These are phyloP conservation scores for Monilinia aucupariae DNA, from an alignment of 2,329 filamentous ascomycete genomes.

Conservation along the genomic window DNA sequence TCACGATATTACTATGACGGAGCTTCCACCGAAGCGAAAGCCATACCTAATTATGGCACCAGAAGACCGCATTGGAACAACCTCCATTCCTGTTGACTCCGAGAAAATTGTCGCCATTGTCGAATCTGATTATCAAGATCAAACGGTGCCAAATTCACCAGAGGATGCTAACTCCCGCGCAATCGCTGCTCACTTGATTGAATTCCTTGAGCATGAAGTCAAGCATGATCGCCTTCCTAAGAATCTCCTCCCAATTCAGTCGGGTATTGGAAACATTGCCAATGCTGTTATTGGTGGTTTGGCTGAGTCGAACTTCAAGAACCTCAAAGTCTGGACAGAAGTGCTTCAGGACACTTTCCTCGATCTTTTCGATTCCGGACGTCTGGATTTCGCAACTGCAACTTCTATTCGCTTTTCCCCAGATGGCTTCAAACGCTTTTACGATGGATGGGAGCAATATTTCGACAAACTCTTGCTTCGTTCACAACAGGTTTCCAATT, in stretches of 20 bases:
- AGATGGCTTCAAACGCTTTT: conserved; percentile 87
- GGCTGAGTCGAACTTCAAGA: conserved; percentile 73
- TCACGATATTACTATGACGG: conserved; percentile 87
- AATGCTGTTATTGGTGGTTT: conserved; percentile 86
- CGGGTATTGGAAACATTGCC: conserved; percentile 87
- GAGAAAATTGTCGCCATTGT: conserved; percentile 80
- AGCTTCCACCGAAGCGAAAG: conserved; percentile 73
- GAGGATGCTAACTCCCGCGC: conserved; percentile 66
- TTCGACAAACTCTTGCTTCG: conserved; percentile 77
- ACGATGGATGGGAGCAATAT: conserved; percentile 77
- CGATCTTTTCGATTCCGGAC: conserved; percentile 83
- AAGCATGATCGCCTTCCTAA: conserved; percentile 67
- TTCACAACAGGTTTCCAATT: conserved; percentile 84
- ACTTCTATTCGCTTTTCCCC: conserved; percentile 88
- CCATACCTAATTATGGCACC: conserved; percentile 81
- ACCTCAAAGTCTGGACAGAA: conserved; percentile 90
- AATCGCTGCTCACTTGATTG: conserved; percentile 76
- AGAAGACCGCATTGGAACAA: conserved; percentile 79
- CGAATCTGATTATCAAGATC: conserved; percentile 78
- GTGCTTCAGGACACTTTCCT: conserved; percentile 80
- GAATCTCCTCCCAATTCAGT: conserved; percentile 76
- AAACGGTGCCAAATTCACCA: conserved; percentile 66
- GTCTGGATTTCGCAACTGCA: conserved; percentile 83
- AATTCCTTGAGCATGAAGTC: conserved; percentile 83
- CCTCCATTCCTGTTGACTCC: conserved; percentile 76